Evolutionary conservation across 148 eudicot genomes (phyloP), one percentile per base, ranked within the genome.

Genomic region (Amaranthus cruentus): DNA sequence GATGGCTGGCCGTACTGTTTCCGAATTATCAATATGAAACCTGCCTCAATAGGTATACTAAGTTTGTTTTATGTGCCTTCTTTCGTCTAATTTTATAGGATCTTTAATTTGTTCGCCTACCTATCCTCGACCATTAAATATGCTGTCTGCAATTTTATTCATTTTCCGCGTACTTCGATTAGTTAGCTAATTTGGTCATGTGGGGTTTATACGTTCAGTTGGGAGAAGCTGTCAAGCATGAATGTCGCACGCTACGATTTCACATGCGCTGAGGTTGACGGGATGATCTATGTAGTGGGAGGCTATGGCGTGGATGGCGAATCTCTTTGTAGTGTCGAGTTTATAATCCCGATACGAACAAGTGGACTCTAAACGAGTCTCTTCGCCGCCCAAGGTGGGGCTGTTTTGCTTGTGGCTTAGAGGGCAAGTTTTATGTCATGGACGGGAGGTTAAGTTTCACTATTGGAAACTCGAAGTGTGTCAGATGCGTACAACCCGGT

Each of bases 391-490:
- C 98, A 3, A 81, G 98, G 62, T 88, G 91, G 88, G 95, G 95
- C 53, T 89, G 93, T 70, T 94, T 94, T 50, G 98, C 95, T 9
- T 94, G 88, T 46, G 85, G 93, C 13, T 85, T 91, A 53, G 80
- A 82, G 68, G 91, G 92, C 38, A 91, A 94, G 79, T 90, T 94
- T n/a, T 94, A 88, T 66, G 90, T 94, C 0, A 91, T 94, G 98
- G 96, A 97, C 4, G 98, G 98, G 8, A 83, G 98, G 67, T 94
- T 97, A 43, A 94, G 86, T 70, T 94, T 94, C 87, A 89, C 96
- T 4, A 94, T 94, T 3, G 98, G 98, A 58, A 91, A 94, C 80
- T 94, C 97, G n/a, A 88, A 80, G 79, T 88, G 78, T 12, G 84
- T 94, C 4, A 93, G 18, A 93, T 61, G 90, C 89, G 50, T 94